Percentiles rank a stretch among this genome's conserved stretches.
phyloP scores from a whole-genome alignment of 192 early-diverging fungal genomes.

The Rhizophagus clarus region DNA sequence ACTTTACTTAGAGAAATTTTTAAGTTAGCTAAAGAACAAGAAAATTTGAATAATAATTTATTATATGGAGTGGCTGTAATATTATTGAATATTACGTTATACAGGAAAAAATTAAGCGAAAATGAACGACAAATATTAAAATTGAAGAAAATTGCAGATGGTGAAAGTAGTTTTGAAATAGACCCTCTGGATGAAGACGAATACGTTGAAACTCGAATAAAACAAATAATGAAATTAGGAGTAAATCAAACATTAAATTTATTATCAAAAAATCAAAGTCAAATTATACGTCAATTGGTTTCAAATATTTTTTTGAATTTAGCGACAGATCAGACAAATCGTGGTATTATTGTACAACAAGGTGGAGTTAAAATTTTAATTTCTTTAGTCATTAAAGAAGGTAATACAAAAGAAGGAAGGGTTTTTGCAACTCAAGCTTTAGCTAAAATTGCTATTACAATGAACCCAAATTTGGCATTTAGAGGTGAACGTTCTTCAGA shows the following conservation, averaged over 20 bases:
- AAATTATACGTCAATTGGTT: slow-evolving; percentile 61
- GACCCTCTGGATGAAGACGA: slow-evolving; percentile 64
- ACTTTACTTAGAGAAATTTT: slow-evolving; percentile 62
- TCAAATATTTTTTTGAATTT: slow-evolving; percentile 72
- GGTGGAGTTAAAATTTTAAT: slow-evolving; percentile 72
- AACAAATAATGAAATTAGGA: slow-evolving; percentile 59
- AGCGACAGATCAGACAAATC: slow-evolving; percentile 65
- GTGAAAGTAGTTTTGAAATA: slow-evolving; percentile 32
- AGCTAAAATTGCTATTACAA: slow-evolving; percentile 92
- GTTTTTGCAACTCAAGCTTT: slow-evolving; percentile 74
- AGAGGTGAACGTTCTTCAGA: slow-evolving; percentile 62
- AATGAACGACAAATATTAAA: slow-evolving; percentile 83
- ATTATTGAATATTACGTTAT: slow-evolving; percentile 74
- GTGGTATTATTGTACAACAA: slow-evolving; percentile 82
- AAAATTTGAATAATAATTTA: slow-evolving; percentile 49
- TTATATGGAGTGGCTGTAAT: slow-evolving; percentile 77
- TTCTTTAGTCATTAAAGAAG: slow-evolving; percentile 45
- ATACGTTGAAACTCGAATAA: slow-evolving; percentile 60
- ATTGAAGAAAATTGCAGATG: slow-evolving; percentile 65
- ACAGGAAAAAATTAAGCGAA: slow-evolving; percentile 66
- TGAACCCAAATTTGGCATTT: slow-evolving; percentile 88
- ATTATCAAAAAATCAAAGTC: slow-evolving; percentile 56
- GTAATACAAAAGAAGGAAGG: slow-evolving; percentile 35
- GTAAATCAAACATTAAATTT: slow-evolving; percentile 56
- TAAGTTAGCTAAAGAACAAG: slow-evolving; percentile 47